Percentiles rank a stretch among this genome's conserved stretches.
Evolutionary conservation across 495 filamentous ascomycete species (phyloP).

Genomic region (Hyphodiscus hymeniophilus): DNA sequence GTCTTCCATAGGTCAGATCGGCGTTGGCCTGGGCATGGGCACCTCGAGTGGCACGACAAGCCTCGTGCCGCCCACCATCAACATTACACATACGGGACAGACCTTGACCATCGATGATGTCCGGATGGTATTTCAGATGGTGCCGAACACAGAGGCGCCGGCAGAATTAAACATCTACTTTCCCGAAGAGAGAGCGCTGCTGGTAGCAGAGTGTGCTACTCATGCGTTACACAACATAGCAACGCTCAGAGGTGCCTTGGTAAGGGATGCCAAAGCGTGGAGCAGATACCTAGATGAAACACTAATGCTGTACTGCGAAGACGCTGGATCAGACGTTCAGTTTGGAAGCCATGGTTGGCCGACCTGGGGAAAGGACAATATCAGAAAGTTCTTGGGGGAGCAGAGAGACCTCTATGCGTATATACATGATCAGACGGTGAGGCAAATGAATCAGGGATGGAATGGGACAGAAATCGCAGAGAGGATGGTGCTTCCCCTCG

Average conservation of each 20-base stretch:
- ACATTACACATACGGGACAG: not conserved
- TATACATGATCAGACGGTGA: slow-evolving; percentile 29
- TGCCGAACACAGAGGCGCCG: slow-evolving; percentile 12
- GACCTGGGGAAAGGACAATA: slow-evolving; percentile 4
- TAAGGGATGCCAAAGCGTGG: slow-evolving; percentile 14
- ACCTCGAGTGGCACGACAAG: not conserved
- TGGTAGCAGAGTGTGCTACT: slow-evolving; percentile 15
- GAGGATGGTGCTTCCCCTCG: slow-evolving; percentile 22
- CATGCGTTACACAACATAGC: slow-evolving; percentile 15
- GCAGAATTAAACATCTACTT: slow-evolving; percentile 16
- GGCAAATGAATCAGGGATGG: slow-evolving; percentile 25
- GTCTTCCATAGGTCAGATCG: not conserved
- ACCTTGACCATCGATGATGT: slow-evolving; percentile 1
- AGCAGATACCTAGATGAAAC: slow-evolving; percentile 16
- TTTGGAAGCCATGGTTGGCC: slow-evolving; percentile 14
- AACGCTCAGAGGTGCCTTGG: slow-evolving; percentile 15
- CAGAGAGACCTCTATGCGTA: slow-evolving; percentile 32
- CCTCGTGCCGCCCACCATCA: not conserved
- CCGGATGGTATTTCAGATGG: slow-evolving; percentile 11
- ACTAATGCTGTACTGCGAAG: slow-evolving; percentile 7
- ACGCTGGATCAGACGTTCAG: not conserved
- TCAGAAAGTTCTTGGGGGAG: slow-evolving; percentile 16
- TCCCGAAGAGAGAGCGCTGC: slow-evolving; percentile 7
- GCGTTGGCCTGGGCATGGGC: slow-evolving; percentile 8
- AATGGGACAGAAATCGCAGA: slow-evolving; percentile 31